Base-by-base conservation (phyloP, 495 filamentous ascomycete species). In the Penicillium verhagenii region DNA sequence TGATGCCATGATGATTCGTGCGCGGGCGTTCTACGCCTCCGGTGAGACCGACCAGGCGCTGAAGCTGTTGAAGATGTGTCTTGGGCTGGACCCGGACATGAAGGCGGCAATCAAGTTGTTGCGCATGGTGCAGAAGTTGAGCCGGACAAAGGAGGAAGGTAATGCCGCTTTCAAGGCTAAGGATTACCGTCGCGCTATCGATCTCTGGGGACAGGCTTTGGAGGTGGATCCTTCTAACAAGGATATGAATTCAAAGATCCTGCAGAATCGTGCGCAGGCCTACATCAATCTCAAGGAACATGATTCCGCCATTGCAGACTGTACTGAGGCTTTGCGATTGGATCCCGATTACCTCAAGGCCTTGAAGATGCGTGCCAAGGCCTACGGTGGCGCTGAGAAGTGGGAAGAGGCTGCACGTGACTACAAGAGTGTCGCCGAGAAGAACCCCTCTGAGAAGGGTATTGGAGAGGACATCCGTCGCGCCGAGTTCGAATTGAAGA, bases 401-500 rank as follows among this genome's bases (percentile, higher is more conserved):
- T 98, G 94, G 94, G 90, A 97, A 59, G 88, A 90, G 37, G 89
- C 91, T 6, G 82, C 96, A 14, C 84, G 86, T 25, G 94, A 96
- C 62, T 89, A 85, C 75, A 96, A 96, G 78, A 79, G 82, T 16
- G 84, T 96, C 55, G 80, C 86, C 20, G 94, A 98, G 65, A 70
- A 82, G 45, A 87, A 92, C 67, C 93, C 92, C 2, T 77, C 82
- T 51, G 94, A 97, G 66, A 81, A 83, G 37, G 82, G 76, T 26
- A 87, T 97, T 38, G 75, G 79, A 26, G 89, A 87, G 67, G 94
- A 98, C 39, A 86, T 97, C 24, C 86, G 89, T 49, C 86, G 84
- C 58, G 94, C 93, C 0, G 95, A 98, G 74, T 77, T 97, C 33
- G 94, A 98, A 74, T 77, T 97, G 58, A 98, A 98, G 86, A 97